Conservation (phyloP, 2,329 filamentous ascomycete species). For the Coniochaeta ligniaria region DNA sequence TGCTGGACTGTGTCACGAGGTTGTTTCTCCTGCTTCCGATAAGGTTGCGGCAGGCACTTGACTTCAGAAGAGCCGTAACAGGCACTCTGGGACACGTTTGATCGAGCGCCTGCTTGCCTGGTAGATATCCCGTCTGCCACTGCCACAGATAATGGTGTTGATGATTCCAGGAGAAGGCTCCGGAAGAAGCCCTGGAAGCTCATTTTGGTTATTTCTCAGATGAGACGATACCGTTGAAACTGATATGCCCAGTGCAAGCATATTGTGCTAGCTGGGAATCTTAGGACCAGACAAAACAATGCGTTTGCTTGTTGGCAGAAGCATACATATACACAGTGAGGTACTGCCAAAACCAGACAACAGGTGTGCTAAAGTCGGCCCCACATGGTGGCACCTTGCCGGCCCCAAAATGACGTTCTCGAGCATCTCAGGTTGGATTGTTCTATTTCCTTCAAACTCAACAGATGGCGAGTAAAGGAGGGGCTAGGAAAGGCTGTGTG, state of each 20-base stretch:
- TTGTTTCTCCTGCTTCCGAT: not conserved
- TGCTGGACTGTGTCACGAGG: too few species aligned
- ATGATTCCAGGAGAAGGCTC: not conserved
- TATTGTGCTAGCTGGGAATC: too few species aligned
- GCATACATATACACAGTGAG: too few species aligned
- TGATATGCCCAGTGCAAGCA: too few species aligned
- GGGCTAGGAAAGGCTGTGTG: not conserved
- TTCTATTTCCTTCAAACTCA: not conserved
- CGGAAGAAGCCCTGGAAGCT: not conserved
- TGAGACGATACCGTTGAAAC: too few species aligned
- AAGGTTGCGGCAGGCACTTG: not conserved
- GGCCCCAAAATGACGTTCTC: not conserved
- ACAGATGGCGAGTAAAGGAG: slow-evolving; percentile 2
- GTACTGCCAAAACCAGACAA: too few species aligned
- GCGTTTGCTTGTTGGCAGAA: not conserved
- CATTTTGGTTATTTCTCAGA: not conserved
- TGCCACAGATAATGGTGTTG: not conserved
- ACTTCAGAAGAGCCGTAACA: not conserved
- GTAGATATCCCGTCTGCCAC: not conserved
- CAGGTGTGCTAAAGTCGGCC: not conserved
- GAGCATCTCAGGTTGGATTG: not conserved
- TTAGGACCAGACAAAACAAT: too few species aligned
- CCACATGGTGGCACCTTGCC: not conserved
- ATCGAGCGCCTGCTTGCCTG: not conserved
- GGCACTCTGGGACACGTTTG: not conserved